Evolutionary conservation across 495 filamentous ascomycete genomes (phyloP), one percentile per base, ranked within the genome.

Genomic region (Neurospora hispaniola): DNA sequence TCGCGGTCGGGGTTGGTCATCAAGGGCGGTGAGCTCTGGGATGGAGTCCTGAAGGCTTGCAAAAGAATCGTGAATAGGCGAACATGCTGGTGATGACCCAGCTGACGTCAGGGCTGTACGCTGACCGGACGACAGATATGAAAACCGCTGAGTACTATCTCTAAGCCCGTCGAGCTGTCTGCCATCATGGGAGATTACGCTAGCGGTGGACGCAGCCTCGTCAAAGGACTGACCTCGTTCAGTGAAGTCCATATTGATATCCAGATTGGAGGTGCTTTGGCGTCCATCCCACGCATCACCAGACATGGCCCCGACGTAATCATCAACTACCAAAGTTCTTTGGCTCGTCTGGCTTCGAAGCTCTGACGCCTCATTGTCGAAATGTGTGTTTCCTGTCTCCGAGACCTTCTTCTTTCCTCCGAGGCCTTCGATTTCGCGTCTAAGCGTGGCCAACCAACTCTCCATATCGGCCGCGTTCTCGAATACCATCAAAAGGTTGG

Each of bases 381-480:
- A 69, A 72, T 84, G 85, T 3, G 82, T 81, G 43, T 81, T 83
- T 44, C 84, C 86, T 43, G 86, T 86, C 76, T 91, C 89, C 8
- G 88, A 88, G 10, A 88, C 82, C 73, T 84, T 87, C 77, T 90
- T 90, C 76, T 87, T 90, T 6, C 91, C 91, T 16, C 91, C 92
- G 8, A 91, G 82, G 8, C 83, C 83, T 78, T 93, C 90, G 44
- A 94, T 93, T 76, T 90, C 88, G 41, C 86, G 86, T 71, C 91
- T 84, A 38, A 94, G 81, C 0, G 86, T 86, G 4, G 87, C 82
- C 38, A 94, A 85, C 96, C 96, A 99, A 38, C 84, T 82, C 73
- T 94, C 93, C 93, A 98, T 94, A 8, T 93, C 90, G 71, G 93
- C 91, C 27, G 94, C 90, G 74, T 86, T 90, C 70, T 92, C 88